Conservation (phyloP, 768 basidiomycete genomes). For the Rhodosporidiobolus sp. region DNA sequence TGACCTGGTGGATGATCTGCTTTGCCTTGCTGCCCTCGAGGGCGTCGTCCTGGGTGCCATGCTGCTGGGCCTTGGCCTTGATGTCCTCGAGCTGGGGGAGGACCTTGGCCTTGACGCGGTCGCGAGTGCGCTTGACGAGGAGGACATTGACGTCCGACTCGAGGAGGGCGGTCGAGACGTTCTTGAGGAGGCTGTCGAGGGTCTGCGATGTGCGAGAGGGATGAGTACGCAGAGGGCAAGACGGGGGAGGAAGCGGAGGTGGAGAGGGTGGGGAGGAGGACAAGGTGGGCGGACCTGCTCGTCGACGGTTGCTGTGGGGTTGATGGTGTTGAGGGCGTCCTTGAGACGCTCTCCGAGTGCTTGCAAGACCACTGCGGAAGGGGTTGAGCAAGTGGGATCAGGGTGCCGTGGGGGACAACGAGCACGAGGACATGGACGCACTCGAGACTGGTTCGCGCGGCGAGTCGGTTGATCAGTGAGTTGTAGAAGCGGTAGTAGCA, state of each 20-base stretch:
- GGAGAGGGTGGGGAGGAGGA: not conserved
- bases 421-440: too few species aligned
- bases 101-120: slow-evolving; percentile 86
- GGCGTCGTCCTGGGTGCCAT: slow-evolving; percentile 54
- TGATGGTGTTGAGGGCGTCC: slow-evolving; percentile 84
- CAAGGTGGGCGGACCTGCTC: slow-evolving; percentile 52
- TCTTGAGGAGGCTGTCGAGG: slow-evolving; percentile 88
- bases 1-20: slow-evolving; percentile 85
- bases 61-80: slow-evolving; percentile 43
- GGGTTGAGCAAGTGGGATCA: too few species aligned
- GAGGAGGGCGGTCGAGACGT: slow-evolving; percentile 86
- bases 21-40: slow-evolving; percentile 67
- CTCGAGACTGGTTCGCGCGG: too few species aligned
- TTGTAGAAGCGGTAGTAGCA: too few species aligned
- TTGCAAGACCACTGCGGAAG: slow-evolving; percentile 74
- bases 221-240: not conserved
- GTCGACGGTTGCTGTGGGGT: slow-evolving; percentile 78
- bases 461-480: too few species aligned
- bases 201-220: slow-evolving; percentile 59
- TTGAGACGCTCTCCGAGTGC: slow-evolving; percentile 93
- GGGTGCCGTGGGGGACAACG: not conserved
- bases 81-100: slow-evolving; percentile 69
- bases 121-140: slow-evolving; percentile 77
- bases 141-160: slow-evolving; percentile 99
- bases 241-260: not conserved